Conservation (phyloP, 345 rosid genomes). For the Garcia nutans region DNA sequence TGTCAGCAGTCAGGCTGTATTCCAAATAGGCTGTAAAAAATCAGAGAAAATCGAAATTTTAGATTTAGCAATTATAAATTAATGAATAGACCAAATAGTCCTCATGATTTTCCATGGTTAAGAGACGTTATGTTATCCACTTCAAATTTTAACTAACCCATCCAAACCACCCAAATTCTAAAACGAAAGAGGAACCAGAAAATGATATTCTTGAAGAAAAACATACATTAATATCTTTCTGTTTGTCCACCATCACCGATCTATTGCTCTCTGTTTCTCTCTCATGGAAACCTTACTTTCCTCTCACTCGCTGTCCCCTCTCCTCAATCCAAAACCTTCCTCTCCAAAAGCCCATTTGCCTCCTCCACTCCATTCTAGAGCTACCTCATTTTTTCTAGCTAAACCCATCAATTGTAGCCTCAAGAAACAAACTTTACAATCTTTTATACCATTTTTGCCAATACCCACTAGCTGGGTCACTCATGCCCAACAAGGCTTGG, state of each 20-base stretch:
- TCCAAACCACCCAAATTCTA: conserved; percentile 46
- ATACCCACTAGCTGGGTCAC: conserved; percentile 45
- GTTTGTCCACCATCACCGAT: conserved; percentile 19
- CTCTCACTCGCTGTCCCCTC: conserved; percentile 52
- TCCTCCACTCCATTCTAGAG: conserved; percentile 41
- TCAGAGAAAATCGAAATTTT: not conserved
- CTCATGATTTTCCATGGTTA: conserved; percentile 25
- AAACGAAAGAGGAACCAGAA: conserved; percentile 26
- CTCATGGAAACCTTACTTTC: conserved; percentile 79
- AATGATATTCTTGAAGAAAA: conserved; percentile 5
- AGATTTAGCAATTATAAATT: not conserved
- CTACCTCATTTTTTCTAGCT: conserved; percentile 36
- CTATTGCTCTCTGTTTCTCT: conserved; percentile 23
- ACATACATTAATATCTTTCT: not conserved
- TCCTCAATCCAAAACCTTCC: conserved; percentile 47
- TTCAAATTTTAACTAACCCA: conserved; percentile 40
- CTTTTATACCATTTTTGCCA: conserved; percentile 32
- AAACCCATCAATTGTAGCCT: conserved; percentile 44
- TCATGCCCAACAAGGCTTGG: conserved; percentile 73
- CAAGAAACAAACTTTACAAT: conserved; percentile 36
- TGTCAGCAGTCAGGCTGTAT: too few species aligned
- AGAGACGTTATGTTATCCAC: conserved; percentile 59
- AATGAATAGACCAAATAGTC: conserved; percentile 29
- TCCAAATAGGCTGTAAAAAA: too few species aligned
- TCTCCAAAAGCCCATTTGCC: conserved; percentile 33